Evolutionary conservation across 140 eudicot species (phyloP), one percentile per base, ranked within the genome.

Genomic region (Stevia rebaudiana): DNA sequence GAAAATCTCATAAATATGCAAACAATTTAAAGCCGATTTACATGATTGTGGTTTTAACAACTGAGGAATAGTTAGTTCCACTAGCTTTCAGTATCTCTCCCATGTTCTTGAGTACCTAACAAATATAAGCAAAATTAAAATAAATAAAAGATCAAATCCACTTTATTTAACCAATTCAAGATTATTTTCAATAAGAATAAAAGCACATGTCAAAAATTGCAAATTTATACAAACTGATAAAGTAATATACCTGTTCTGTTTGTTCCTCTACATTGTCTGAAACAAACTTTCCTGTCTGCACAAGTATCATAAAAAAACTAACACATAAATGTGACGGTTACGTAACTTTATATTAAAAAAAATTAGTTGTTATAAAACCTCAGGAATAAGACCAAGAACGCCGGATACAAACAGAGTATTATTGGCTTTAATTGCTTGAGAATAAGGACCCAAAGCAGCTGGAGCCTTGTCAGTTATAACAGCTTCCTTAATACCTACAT

Each of bases 11-110:
- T n/a, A n/a, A 19, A 37, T 5, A 63, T 1, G 15, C 18, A 51
- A 63, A 24, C 12, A 24, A 13, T 43, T 52, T 33, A 28, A 28
- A 53, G 37, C 8, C 11, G 48, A 50, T 80, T 37, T 69, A 85
- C 96, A 91, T 84, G 70, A 91, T 91, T 36, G 98, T 91, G 62
- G 96, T 91, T 81, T 91, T 91, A 62, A 85, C 98, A 5, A 92
- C 98, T 1, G 98, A 92, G 50, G 96, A 82, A 76, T 92, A 92
- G 87, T 73, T 73, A 52, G 80, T 89, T 56, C 98, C 98, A 76
- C 96, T 76, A 44, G 87, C 96, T 76, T 88, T 92, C 21, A 92
- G 84, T 71, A 92, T 92, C 83, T 92, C 98, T 6, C 98, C 96
- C 95, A 88, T 92, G 69, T 92, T 92, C 86, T 92, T 92, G 25